Base-by-base conservation (phyloP, 2,329 filamentous ascomycete species). In the Sporothrix protearum region DNA sequence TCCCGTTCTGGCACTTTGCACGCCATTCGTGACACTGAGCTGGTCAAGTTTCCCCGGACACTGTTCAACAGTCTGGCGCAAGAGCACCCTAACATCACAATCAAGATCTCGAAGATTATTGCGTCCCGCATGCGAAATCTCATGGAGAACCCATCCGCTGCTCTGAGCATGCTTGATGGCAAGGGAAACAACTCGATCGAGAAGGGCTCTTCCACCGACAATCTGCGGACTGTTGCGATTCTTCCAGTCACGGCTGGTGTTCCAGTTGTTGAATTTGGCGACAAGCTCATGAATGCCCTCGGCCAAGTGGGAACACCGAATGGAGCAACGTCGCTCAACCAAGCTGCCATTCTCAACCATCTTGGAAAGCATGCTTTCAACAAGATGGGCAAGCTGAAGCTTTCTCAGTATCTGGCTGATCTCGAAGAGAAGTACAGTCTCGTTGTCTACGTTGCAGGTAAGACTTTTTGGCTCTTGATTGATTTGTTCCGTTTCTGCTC, bases 101-200 rank as follows among this genome's bases (percentile, higher is more conserved):
- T 99, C 80, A 97, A 98, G 80, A 97, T 99, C 36, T 98, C 96
- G 1, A 99, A 98, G 80, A 96, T 99, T 76, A 97, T 99, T 77
- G 96, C 96, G 0, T 94, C 94, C 47, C 89, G 96, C 2, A 98
- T 99, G 96, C 87, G 95, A 73, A 88, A 92, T 55, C 82, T 97
- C 51, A 88, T 98, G 25, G 93, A 98, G 76, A 91, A 94, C 76
- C 92, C 93, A 1, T 82, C 92, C 19, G 86, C 88, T 47, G 86
- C 91, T 51, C 85, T 89, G 69, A 85, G 86, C 16, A 67, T 57
- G 9, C 88, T 88, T 72, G 91, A 95, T 69, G 83, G 83, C 61
- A 83, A 85, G 5, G 83, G 85, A 4, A 83, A 86, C 14, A 86
- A 87, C 3, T 85, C 87, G 1, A 85, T 85, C 45, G 91, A 89